Base-by-base conservation (phyloP, 441 rosid genomes). In the Croton setiger region DNA sequence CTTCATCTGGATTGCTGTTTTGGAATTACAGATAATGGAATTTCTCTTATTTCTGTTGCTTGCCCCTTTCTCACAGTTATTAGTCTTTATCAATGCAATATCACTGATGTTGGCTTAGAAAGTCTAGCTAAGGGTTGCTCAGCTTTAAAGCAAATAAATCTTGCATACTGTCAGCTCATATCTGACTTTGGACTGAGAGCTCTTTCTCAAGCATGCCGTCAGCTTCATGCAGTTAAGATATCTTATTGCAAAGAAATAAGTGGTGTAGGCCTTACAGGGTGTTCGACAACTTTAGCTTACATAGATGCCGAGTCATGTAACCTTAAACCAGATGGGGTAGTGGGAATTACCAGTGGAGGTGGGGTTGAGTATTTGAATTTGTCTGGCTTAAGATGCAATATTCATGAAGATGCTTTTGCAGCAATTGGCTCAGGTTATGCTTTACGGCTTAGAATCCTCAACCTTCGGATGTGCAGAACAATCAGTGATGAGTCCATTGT, bases 1-100 rank as follows among this genome's bases (percentile, higher is more conserved):
- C 84, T 91, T 63, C 68, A 79, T 79, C 79, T 88, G 48, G 97
- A 90, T 64, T 87, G 90, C 73, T 90, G 97, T 80, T 90, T 82
- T 64, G 70, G 76, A 58, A 75, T 94, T 72, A 85, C 88, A 10
- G 91, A 91, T 75, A 61, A 49, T 21, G 96, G 94, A 31, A 70
- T 90, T 63, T 75, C 81, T 67, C 63, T 78, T 20, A 58, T 90
- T 72, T 83, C 78, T n/a, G 62, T 71, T 49, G 72, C 86, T 58
- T 93, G 98, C 39, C 86, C 90, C 44, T 79, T 73, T 41, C 63
- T 91, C 52, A 67, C 75, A 3, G 75, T 74, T 27, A 75, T 85
- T 70, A 91, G 92, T 78, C 91, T 88, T 23, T 85, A 87, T 63
- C 80, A 85, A 27, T 88, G 97, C 78, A 78, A 78, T 69, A 73